These are phyloP conservation scores for Trametes versicolor DNA, from an alignment of 1,284 basidiomycete genomes.

Conservation along the genomic window DNA sequence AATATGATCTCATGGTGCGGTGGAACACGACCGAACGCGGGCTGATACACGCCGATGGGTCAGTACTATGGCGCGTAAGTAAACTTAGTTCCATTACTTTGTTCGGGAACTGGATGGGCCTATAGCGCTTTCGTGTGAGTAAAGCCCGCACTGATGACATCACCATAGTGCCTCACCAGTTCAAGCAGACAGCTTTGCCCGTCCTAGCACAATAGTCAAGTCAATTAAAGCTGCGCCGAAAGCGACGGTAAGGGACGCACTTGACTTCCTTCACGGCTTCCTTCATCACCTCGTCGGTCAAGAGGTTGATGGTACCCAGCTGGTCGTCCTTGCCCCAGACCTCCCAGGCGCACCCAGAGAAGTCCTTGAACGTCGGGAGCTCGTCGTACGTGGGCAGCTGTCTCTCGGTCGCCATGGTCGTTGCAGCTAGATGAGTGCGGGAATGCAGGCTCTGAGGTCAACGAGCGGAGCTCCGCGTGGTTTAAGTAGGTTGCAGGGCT, in stretches of 20 bases:
- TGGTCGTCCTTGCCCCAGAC: slow-evolving; percentile 80
- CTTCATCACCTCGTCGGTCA: slow-evolving; percentile 72
- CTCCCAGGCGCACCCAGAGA: slow-evolving; percentile 74
- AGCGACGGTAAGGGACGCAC: slow-evolving; percentile 47
- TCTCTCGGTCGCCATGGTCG: slow-evolving; percentile 10
- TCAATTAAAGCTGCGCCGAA: background rate
- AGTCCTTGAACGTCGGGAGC: slow-evolving; percentile 65
- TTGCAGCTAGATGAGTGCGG: slow-evolving; percentile 11
- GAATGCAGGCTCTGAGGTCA: slow-evolving; percentile 4
- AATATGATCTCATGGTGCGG: slow-evolving; percentile 55
- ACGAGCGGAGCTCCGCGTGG: background rate
- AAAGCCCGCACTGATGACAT: slow-evolving; percentile 55
- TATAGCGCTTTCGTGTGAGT: slow-evolving; percentile 45
- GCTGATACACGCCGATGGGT: slow-evolving; percentile 50
- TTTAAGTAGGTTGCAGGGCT: slow-evolving; percentile 1
- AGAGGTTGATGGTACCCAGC: slow-evolving; percentile 75
- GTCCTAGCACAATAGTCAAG: slow-evolving; percentile 46
- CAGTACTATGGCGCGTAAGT: background rate
- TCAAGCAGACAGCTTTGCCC: slow-evolving; percentile 66
- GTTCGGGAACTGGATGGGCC: slow-evolving; percentile 31
- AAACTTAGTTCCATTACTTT: background rate
- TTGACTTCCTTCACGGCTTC: slow-evolving; percentile 68
- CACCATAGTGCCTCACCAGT: slow-evolving; percentile 54
- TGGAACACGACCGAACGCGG: slow-evolving; percentile 62
- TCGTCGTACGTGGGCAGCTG: slow-evolving; percentile 70